Base-by-base conservation (phyloP, 371 early-diverging fungal species). In the Batrachochytrium dendrobatidis region DNA sequence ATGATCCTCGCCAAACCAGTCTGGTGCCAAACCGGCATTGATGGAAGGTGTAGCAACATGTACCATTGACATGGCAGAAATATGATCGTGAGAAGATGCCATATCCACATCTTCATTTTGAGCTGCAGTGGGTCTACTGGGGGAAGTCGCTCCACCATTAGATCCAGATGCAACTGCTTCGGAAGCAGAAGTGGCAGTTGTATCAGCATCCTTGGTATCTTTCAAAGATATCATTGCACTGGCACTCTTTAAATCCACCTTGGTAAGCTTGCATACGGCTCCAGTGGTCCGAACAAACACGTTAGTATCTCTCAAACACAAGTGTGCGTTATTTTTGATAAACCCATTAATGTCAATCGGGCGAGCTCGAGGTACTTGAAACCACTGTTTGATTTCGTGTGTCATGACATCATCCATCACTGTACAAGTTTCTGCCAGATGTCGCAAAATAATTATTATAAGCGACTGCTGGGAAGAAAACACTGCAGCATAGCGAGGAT, bases 391-490 rank as follows among this genome's bases (percentile, higher is more conserved):
- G 17, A 95, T 82, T 61, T 91, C 84, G 22, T 78, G 70, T 54
- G 87, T 85, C 84, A 97, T 90, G 6, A 80, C 70, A n/a, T 64
- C 63, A 55, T 78, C 73, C 55, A 95, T 63, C 0, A 90, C 77
- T 0, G 67, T 63, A 22, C 74, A 62, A 59, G 83, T 77, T 68
- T 97, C 98, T 44, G 94, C 78, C 17, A 90, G 76, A 60, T 97
- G 93, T 4, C 95, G 84, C 52, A 97, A 64, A 43, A 95, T 87
- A 56, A 94, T 83, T 29, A 88, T 72, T 52, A 84, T 81, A 43
- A 89, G 78, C 3, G 84, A 77, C 59, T 83, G 86, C 39, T 90
- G 88, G 2, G 87, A 84, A 55, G 78, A 77, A 43, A 88, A 83
- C 10, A 76, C 76, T 50, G 82, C 79, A 4, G 83, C 62, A 7